Evolutionary conservation across 2,329 filamentous ascomycete species (phyloP), one percentile per base, ranked within the genome.

Genomic region (Nemania bipapillata): DNA sequence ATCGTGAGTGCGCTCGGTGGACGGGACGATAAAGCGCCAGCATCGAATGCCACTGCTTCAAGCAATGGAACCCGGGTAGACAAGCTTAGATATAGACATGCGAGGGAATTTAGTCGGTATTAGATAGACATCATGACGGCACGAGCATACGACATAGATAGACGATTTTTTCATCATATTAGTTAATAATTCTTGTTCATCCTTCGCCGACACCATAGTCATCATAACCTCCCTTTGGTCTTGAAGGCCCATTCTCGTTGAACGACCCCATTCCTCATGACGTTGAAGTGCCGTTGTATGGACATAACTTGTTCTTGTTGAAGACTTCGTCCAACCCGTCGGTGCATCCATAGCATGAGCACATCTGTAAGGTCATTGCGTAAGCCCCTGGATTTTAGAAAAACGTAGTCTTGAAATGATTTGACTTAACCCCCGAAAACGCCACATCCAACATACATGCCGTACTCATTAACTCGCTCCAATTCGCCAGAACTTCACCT

Each of bases 1-100:
- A 79, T 89, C 2, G 56, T 65, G 9, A 26, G 15, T 17, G 49
- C 37, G 17, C 63, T 65, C 15, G 3, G 17, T 49, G 28, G 20
- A 4, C 32, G 1, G 22, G 15, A 20, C 32, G n/a, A n/a, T 42
- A 20, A 26, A 12, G 54, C 1, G 11, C 9, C 45, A 12, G 20
- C 9, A n/a, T 17, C n/a, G 32, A 15, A 12, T 9, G 17, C 2
- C 5, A 4, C 9, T n/a, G 20, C 9, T 52, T 17, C 50, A 8
- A 37, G 30, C 2, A 37, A 50, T 30, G 20, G 11, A n/a, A 55
- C 4, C 11, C 11, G 28, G 4, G 4, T 12, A 30, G 22, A n/a
- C n/a, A 50, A 20, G 15, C 26, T 3, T 26, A 49, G 3, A 40
- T 24, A 32, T 42, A 24, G 26, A 35, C 30, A 49, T 15, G 24